Evolutionary conservation across 176 grass and related monocot genomes (phyloP).

Genomic region (bread wheat (Triticum aestivum)): DNA sequence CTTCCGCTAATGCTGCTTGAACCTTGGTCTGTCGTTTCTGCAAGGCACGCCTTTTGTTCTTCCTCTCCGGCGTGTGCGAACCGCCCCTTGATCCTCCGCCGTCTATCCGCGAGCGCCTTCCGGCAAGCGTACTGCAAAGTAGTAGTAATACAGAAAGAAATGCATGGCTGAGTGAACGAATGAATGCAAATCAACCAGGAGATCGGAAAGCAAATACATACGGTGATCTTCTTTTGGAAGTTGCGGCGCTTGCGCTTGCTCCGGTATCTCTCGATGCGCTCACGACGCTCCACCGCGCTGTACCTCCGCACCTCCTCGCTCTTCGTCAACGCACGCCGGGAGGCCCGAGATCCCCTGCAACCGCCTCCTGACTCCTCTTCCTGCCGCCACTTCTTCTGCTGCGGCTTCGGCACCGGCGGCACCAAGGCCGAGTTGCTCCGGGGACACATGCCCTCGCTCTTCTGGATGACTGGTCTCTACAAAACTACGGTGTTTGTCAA

Average conservation of each 20-base stretch:
- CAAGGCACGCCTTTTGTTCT: neutral
- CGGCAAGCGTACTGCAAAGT: constrained; percentile 64
- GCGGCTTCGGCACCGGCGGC: neutral
- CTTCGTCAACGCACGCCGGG: neutral
- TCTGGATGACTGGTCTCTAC: neutral
- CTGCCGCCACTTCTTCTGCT: neutral
- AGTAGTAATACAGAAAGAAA: neutral
- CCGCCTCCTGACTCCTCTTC: neutral
- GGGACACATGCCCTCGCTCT: neutral
- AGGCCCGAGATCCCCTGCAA: neutral
- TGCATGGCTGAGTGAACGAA: neutral
- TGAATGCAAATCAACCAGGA: neutral
- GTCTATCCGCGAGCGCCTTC: constrained; percentile 75
- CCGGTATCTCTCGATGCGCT: constrained; percentile 72
- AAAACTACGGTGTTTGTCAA: neutral
- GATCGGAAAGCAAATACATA: neutral
- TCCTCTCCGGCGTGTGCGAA: constrained; percentile 49
- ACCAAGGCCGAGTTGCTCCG: neutral
- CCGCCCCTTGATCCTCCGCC: constrained; percentile 64
- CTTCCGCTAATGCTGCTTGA: neutral
- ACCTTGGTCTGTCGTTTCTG: neutral
- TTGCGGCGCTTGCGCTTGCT: constrained; percentile 81
- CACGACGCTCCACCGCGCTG: constrained; percentile 63
- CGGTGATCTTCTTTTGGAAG: constrained; percentile 93
- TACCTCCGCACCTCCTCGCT: constrained; percentile 20